A percentile compares a stretch with the other conserved stretches of the same genome.
phyloP scores from a whole-genome alignment of 345 rosid genomes.

The Hibiscus tridactylites region DNA sequence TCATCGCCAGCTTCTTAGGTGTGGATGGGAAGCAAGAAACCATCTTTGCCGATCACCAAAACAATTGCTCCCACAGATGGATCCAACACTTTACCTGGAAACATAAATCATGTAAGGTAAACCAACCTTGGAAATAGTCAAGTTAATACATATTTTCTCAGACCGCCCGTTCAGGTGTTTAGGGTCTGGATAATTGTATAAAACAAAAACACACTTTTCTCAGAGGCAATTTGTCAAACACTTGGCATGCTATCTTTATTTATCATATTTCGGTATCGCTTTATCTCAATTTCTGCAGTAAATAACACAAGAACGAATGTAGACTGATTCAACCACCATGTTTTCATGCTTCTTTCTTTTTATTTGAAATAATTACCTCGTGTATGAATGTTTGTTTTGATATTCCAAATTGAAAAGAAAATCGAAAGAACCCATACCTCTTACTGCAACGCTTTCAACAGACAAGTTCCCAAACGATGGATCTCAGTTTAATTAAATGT shows the following conservation, averaged over 20 bases:
- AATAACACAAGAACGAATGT: not conserved
- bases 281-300: not conserved
- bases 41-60: constrained; percentile 19
- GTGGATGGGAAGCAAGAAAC: constrained; percentile 54
- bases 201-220: not conserved
- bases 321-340: not conserved
- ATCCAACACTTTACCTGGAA: not conserved
- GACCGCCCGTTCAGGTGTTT: too few species aligned
- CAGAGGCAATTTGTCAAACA: constrained; percentile 4
- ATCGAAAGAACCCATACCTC: not conserved
- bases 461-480: too few species aligned
- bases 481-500: not conserved
- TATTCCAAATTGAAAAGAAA: not conserved
- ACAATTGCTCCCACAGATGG: not conserved
- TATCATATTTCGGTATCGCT: not conserved
- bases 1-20: constrained; percentile 55
- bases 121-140: not conserved
- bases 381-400: not conserved
- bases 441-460: not conserved
- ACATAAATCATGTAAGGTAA: not conserved
- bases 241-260: not conserved
- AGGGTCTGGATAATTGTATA: not conserved
- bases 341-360: too few species aligned
- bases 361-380: not conserved
- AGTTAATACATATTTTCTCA: too few species aligned